Evolutionary conservation across 2,329 filamentous ascomycete species (phyloP).

Genomic region (Neofusicoccum ribis): DNA sequence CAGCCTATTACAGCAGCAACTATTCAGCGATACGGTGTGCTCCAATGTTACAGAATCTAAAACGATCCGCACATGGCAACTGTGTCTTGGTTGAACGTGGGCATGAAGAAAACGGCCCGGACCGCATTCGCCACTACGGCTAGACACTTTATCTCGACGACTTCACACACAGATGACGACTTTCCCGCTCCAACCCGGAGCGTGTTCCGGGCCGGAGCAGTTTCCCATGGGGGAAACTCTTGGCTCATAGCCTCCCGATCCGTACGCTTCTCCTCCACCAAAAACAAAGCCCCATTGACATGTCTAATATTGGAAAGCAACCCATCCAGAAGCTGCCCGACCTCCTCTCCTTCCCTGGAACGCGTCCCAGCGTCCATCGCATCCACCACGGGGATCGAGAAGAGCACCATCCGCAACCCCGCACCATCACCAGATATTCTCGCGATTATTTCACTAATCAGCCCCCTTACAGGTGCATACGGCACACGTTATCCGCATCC

Average conservation of each 20-base stretch:
- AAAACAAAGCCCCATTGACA: not conserved
- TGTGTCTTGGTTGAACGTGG: conserved; percentile 14
- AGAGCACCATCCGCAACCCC: not conserved
- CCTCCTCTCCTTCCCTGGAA: not conserved
- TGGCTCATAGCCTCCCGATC: not conserved
- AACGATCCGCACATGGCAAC: conserved; percentile 6
- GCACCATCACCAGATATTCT: conserved; percentile 15
- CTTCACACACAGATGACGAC: not conserved
- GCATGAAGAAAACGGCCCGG: conserved; percentile 9
- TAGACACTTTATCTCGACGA: not conserved
- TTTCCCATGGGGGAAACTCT: not conserved
- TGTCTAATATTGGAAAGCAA: conserved; percentile 2
- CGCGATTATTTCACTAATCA: conserved; percentile 12
- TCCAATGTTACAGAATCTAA: conserved; percentile 14
- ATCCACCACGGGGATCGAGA: not conserved
- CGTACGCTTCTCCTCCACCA: not conserved
- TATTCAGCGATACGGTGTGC: conserved; percentile 16
- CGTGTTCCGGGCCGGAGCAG: not conserved
- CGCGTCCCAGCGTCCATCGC: not conserved
- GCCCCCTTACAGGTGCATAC: conserved; percentile 7
- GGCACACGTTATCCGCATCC: not conserved
- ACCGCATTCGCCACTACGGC: conserved; percentile 3
- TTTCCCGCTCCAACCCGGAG: not conserved
- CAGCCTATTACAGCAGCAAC: conserved; percentile 9
- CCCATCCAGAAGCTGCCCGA: not conserved